Percentiles rank a stretch among this genome's conserved stretches.
phyloP scores from a whole-genome alignment of 345 rosid genomes.

The Rhodomyrtus tomentosa region DNA sequence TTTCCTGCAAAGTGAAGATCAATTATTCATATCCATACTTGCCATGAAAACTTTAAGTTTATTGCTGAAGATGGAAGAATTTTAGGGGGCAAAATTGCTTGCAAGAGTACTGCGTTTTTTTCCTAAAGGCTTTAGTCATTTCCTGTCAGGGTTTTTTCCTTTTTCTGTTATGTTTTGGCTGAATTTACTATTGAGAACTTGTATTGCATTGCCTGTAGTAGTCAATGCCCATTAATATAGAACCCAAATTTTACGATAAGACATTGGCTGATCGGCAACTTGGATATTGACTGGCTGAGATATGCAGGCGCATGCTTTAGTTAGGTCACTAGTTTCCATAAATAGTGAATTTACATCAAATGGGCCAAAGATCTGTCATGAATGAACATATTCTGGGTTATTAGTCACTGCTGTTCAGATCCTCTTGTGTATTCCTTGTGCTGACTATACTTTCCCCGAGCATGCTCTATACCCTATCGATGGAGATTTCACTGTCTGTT shows the following conservation, averaged over 20 bases:
- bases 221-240: neutral
- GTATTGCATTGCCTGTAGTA: neutral
- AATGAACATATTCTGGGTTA: neutral
- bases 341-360: neutral
- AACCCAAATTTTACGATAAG: neutral
- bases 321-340: neutral
- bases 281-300: neutral
- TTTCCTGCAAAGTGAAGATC: neutral
- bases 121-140: neutral
- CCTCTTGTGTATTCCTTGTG: neutral
- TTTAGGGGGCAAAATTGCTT: neutral
- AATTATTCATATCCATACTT: neutral
- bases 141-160: neutral
- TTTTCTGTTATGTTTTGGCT: neutral
- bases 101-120: neutral
- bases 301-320: neutral
- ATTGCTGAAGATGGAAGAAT: neutral
- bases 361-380: neutral
- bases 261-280: neutral
- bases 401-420: neutral
- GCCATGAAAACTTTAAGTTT: neutral
- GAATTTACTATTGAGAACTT: neutral
- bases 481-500: neutral
- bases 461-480: neutral
- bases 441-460: neutral